Evolutionary conservation across 306 rosid species (phyloP).

Genomic region (Rosa persica): DNA sequence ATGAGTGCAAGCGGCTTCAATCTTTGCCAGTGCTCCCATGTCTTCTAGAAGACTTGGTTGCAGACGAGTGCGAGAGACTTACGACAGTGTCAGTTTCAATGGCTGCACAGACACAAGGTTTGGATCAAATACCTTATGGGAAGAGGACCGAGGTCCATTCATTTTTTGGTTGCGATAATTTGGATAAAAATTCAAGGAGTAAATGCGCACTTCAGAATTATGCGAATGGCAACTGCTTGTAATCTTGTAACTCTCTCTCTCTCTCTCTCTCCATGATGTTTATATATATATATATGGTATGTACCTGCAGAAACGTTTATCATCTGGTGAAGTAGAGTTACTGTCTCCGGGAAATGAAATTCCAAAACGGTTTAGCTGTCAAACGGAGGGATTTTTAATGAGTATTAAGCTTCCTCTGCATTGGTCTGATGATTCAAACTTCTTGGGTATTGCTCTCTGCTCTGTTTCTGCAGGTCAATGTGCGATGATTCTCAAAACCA

Average conservation of each 20-base stretch:
- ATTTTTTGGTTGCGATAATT: neutral
- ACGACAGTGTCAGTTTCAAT: neutral
- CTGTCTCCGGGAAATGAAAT: constrained; percentile 10
- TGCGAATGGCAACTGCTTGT: neutral
- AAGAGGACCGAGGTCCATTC: neutral
- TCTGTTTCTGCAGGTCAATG: neutral
- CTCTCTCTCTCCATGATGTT: neutral
- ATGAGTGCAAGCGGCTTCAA: neutral
- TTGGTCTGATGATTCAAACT: neutral
- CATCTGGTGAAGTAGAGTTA: neutral
- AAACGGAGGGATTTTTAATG: constrained; percentile 14
- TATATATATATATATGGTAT: neutral
- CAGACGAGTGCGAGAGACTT: neutral
- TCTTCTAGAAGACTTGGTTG: neutral
- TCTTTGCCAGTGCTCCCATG: neutral
- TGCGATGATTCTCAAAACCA: neutral
- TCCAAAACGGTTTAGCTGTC: constrained; percentile 23
- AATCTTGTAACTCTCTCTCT: neutral
- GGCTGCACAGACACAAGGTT: neutral
- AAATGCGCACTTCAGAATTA: neutral
- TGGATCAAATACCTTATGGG: neutral
- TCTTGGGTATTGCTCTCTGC: constrained; percentile 29
- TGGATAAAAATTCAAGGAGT: neutral
- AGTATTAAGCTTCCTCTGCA: constrained; percentile 18
- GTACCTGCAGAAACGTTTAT: neutral